Base-by-base conservation (phyloP, 768 basidiomycete genomes). In the Amyloporia xantha region DNA sequence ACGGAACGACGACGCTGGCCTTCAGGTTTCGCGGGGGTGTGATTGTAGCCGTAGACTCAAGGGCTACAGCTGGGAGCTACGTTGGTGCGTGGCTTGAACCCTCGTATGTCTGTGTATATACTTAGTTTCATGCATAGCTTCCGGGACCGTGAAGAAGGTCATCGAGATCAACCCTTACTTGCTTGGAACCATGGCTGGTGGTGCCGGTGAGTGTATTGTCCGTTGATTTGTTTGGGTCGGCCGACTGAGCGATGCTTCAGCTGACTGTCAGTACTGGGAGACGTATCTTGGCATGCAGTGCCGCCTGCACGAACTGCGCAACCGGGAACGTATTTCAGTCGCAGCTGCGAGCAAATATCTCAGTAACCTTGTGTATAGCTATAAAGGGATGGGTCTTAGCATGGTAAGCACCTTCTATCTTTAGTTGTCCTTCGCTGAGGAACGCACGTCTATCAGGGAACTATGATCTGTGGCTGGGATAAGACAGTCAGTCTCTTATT, bases 401-500 rank as follows among this genome's bases (percentile, higher is more conserved):
- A 99, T 99, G 95, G 92, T 92, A 47, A n/a, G 83, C 66, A 13
- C 20, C 39, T 27, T 4, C 41, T 44, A 38, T 42, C 23, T 19
- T 19, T 51, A 9, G 17, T 44, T 25, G 13, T 35, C 33, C 37
- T 33, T 51, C 28, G 40, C 9, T 44, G n/a, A 36, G 24, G 40
- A 37, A 45, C 53, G 37, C 57, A 7, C 40, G 10, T 21, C 41
- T 3, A 41, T 10, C 58, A 94, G 92, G 96, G 96, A 43, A 99
- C 96, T 0, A 99, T 98, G 96, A 94, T 99, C 49, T 97, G 94
- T 60, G 96, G 96, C 23, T 98, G 94, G 93, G 96, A 99, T 71
- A 98, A 98, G 74, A 97, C 94, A 11, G 89, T 87, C 52, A 59
- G 84, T 69, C 4, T 13, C 25, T 15, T 9, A 2, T 28, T 25